Conservation (phyloP, 257 asterid species). For the Haberlea rhodopensis region DNA sequence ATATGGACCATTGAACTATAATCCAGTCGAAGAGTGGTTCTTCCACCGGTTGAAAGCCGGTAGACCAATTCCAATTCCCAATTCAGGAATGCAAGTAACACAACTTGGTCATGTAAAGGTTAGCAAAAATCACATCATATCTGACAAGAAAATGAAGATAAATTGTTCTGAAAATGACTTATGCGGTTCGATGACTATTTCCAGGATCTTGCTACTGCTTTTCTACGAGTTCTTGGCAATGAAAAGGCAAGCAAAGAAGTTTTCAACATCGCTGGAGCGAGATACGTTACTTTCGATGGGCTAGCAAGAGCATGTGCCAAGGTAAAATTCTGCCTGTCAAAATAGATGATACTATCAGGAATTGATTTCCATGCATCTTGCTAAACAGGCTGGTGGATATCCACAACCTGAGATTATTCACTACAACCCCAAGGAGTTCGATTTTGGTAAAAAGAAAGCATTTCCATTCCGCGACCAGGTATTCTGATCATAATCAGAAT, state of each 20-base stretch:
- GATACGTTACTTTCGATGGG: conserved; percentile 92
- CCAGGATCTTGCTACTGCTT: conserved; percentile 90
- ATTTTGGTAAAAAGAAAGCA: conserved; percentile 94
- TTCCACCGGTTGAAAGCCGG: conserved; percentile 97
- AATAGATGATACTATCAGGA: not conserved
- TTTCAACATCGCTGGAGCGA: conserved; percentile 91
- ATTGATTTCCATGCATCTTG: not conserved
- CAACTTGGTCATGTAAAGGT: conserved; percentile 99
- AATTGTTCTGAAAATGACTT: not conserved
- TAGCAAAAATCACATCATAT: conserved; percentile 11
- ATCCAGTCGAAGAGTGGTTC: conserved; percentile 99
- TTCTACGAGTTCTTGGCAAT: conserved; percentile 81
- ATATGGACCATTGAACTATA: conserved; percentile 92
- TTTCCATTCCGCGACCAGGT: conserved; percentile 99
- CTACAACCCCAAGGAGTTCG: conserved; percentile 92
- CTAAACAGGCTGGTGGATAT: conserved; percentile 82
- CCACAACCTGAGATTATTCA: conserved; percentile 97
- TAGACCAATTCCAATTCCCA: conserved; percentile 91
- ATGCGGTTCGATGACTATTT: conserved; percentile 8
- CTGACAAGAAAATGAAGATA: no score
- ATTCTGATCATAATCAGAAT: conserved; percentile 2
- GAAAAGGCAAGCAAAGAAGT: conserved; percentile 86
- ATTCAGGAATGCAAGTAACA: conserved; percentile 83
- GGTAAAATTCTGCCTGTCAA: conserved; percentile 35
- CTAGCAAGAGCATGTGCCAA: conserved; percentile 94